Evolutionary conservation across 2,329 filamentous ascomycete species (phyloP).

Genomic region (Colletotrichum sidae): DNA sequence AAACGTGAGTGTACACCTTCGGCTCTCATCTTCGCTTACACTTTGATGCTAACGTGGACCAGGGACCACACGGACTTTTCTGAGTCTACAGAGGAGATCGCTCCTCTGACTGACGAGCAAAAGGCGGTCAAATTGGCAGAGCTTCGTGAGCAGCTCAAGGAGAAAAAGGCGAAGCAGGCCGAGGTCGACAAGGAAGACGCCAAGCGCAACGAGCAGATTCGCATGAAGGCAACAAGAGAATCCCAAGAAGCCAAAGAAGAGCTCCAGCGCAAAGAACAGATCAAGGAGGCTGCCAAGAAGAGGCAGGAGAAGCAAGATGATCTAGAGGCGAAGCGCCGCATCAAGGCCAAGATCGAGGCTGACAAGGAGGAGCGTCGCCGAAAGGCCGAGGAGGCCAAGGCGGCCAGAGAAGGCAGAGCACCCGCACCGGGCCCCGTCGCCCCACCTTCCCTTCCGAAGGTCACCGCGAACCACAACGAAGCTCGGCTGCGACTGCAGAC

Average conservation of each 20-base stretch:
- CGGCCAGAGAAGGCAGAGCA: slow-evolving; percentile 81
- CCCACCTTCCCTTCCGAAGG: slow-evolving; percentile 64
- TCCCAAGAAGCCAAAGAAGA: slow-evolving; percentile 91
- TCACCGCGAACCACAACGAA: slow-evolving; percentile 80
- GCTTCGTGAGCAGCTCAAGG: slow-evolving; percentile 76
- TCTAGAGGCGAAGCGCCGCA: slow-evolving; percentile 84
- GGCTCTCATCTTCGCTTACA: not conserved
- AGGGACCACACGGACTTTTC: slow-evolving; percentile 90
- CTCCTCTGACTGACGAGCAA: slow-evolving; percentile 90
- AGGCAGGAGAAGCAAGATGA: slow-evolving; percentile 89
- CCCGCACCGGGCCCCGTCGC: slow-evolving; percentile 59
- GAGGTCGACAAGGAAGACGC: slow-evolving; percentile 82
- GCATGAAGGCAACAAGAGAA: slow-evolving; percentile 90
- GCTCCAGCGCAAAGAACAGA: slow-evolving; percentile 85
- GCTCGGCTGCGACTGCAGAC: slow-evolving; percentile 87
- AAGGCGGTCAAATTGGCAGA: slow-evolving; percentile 84
- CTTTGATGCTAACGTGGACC: slow-evolving; percentile 29
- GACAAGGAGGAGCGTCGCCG: slow-evolving; percentile 90
- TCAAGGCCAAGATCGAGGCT: slow-evolving; percentile 93
- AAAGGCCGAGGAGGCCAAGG: slow-evolving; percentile 88
- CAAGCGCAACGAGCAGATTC: slow-evolving; percentile 87
- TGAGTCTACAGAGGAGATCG: slow-evolving; percentile 92
- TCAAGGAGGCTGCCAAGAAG: slow-evolving; percentile 91
- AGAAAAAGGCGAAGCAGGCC: slow-evolving; percentile 77
- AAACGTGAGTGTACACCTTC: slow-evolving; percentile 68